phyloP scores from a whole-genome alignment of 805 yeast genomes.

The Komagataella populi region DNA sequence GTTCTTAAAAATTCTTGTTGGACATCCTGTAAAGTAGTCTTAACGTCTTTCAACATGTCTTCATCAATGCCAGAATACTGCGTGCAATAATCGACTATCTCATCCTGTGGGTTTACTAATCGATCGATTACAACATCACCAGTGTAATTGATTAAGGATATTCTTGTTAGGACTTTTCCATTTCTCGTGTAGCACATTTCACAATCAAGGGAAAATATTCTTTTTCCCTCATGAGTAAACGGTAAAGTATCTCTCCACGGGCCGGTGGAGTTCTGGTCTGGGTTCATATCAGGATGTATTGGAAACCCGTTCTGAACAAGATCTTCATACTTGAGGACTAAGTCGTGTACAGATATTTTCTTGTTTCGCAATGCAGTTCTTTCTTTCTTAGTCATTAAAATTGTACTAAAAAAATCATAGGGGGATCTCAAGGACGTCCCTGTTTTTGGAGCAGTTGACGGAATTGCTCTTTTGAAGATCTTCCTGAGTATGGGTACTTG shows the following conservation, averaged over 20 bases:
- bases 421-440: background rate
- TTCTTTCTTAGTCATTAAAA: slow-evolving; percentile 5
- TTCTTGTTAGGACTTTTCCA: slow-evolving; percentile 63
- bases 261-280: slow-evolving; percentile 10
- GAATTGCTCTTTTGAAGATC: background rate
- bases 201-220: slow-evolving; percentile 77
- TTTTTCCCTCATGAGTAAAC: slow-evolving; percentile 45
- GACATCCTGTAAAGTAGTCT: slow-evolving; percentile 52
- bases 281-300: slow-evolving; percentile 27
- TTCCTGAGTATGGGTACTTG: background rate
- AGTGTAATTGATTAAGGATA: slow-evolving; percentile 57
- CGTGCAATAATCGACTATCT: slow-evolving; percentile 72
- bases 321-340: slow-evolving; percentile 35
- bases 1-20: slow-evolving; percentile 39
- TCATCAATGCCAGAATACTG: slow-evolving; percentile 78
- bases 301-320: slow-evolving; percentile 44
- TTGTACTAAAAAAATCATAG: slow-evolving; percentile 3
- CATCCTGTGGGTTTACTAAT: slow-evolving; percentile 64
- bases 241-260: slow-evolving; percentile 39
- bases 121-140: slow-evolving; percentile 53
- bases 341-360: slow-evolving; percentile 34
- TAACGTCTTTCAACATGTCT: slow-evolving; percentile 46
- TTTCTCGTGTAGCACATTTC: slow-evolving; percentile 69
- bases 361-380: slow-evolving; percentile 1
- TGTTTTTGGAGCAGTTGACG: background rate